Percentiles rank a stretch among this genome's conserved stretches.
Conservation (phyloP, 106 monocot species). For the Allium cepa region DNA sequence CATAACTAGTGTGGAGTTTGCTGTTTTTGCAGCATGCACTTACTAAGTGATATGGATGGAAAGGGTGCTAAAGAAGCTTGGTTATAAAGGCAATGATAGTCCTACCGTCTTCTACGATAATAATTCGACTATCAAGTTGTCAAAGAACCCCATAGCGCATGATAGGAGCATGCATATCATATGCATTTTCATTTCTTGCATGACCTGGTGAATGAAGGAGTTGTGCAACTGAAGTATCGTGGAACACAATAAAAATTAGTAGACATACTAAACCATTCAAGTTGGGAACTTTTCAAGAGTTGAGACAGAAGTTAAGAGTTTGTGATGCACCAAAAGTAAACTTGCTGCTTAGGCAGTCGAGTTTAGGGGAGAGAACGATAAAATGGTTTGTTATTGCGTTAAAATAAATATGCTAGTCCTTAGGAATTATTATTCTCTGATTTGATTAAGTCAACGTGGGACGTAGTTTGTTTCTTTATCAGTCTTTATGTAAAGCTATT, state of each 20-base stretch:
- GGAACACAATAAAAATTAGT: background rate
- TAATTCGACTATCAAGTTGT: background rate
- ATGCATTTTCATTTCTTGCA: background rate
- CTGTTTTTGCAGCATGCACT: background rate
- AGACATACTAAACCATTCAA: background rate
- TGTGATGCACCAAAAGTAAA: background rate
- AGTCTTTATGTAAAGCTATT: too few relatives aligned
- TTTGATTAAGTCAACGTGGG: too few relatives aligned
- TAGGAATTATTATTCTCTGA: background rate
- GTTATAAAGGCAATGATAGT: background rate
- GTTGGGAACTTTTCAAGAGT: background rate
- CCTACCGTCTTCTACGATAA: background rate
- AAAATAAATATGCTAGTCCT: background rate
- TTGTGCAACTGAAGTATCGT: background rate
- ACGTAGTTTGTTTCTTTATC: too few relatives aligned
- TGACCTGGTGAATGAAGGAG: constrained; percentile 1
- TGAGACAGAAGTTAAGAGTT: background rate
- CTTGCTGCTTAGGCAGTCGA: background rate
- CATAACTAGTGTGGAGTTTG: background rate
- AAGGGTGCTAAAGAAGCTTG: constrained; percentile 1
- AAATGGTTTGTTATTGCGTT: background rate
- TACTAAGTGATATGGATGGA: background rate
- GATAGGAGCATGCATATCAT: background rate
- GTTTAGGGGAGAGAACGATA: background rate
- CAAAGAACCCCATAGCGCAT: background rate